Conservation (phyloP, 2,329 filamentous ascomycete species). For the Bipolaris cookei region DNA sequence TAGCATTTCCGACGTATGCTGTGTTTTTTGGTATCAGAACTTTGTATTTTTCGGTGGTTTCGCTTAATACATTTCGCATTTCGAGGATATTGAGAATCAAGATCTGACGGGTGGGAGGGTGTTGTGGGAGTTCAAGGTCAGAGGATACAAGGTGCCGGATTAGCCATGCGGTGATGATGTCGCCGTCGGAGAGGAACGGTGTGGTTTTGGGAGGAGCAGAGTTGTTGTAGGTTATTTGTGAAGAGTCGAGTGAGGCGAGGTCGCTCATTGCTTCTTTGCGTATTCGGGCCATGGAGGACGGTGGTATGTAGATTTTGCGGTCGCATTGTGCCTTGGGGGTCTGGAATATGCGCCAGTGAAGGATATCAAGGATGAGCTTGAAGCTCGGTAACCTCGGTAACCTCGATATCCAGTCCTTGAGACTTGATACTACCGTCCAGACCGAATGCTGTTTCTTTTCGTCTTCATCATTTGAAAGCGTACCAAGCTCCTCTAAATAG, state of each 20-base stretch:
- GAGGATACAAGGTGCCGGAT: slow-evolving; percentile 15
- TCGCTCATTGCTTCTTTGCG: slow-evolving; percentile 1
- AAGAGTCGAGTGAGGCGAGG: slow-evolving; percentile 8
- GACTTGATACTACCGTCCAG: neutral
- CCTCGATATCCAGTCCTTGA: slow-evolving; percentile 7
- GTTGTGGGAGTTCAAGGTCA: slow-evolving; percentile 9
- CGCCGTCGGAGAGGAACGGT: slow-evolving; percentile 32
- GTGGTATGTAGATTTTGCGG: slow-evolving; percentile 23
- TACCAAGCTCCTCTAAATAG: slow-evolving; percentile 23
- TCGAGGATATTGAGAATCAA: slow-evolving; percentile 34
- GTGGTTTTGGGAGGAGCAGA: slow-evolving; percentile 10
- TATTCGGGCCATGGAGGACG: slow-evolving; percentile 20
- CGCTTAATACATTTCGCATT: slow-evolving; percentile 27
- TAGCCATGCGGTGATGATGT: slow-evolving; percentile 26
- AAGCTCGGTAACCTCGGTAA: slow-evolving; percentile 11
- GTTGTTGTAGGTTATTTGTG: slow-evolving; percentile 4
- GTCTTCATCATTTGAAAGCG: slow-evolving; percentile 3
- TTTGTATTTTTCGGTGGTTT: slow-evolving; percentile 10
- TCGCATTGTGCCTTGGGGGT: slow-evolving; percentile 1
- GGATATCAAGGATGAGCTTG: slow-evolving; percentile 16
- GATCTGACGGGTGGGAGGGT: slow-evolving; percentile 18
- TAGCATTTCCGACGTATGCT: slow-evolving; percentile 28
- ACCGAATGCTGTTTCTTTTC: slow-evolving; percentile 17
- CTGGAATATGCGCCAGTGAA: slow-evolving; percentile 22
- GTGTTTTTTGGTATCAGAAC: slow-evolving; percentile 17